Percentiles rank a stretch among this genome's conserved stretches.
These are phyloP conservation scores for Blastobotrys parvus DNA, from an alignment of 805 yeast genomes.

Conservation along the genomic window DNA sequence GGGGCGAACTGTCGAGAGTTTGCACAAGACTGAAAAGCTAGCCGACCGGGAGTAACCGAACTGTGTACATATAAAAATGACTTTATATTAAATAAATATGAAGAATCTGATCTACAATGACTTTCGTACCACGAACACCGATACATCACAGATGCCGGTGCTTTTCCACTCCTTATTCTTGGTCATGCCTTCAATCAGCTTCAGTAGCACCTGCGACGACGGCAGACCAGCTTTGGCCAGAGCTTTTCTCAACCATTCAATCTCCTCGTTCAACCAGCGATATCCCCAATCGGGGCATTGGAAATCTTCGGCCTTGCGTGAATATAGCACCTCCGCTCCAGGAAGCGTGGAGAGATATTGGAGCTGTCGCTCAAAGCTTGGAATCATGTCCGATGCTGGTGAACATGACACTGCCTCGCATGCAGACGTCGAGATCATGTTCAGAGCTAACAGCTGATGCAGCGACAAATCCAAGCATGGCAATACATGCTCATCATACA, in stretches of 20 bases:
- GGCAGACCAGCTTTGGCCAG: slow-evolving; percentile 6
- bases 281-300: slow-evolving; percentile 16
- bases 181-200: slow-evolving; percentile 12
- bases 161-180: slow-evolving; percentile 6
- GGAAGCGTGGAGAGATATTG: slow-evolving; percentile 4
- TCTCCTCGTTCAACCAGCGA: slow-evolving; percentile 18
- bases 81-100: slow-evolving; percentile 1
- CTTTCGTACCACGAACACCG: slow-evolving; percentile 13
- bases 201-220: slow-evolving; percentile 7
- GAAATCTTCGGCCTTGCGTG: slow-evolving; percentile 3
- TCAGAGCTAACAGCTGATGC: slow-evolving; percentile 20
- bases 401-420: slow-evolving; percentile 18
- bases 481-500: slow-evolving; percentile 15
- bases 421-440: slow-evolving; percentile 16
- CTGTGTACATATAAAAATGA: no score
- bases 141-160: slow-evolving; percentile 6
- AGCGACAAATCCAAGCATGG: slow-evolving; percentile 20
- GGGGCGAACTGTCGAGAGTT: slow-evolving; percentile 52
- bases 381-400: slow-evolving; percentile 11
- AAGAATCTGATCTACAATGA: slow-evolving; percentile 1
- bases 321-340: slow-evolving; percentile 11
- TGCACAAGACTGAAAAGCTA: slow-evolving; percentile 17
- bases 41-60: slow-evolving; percentile 6
- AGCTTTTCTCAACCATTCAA: slow-evolving; percentile 15
- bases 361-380: slow-evolving; percentile 12